Base-by-base conservation (phyloP, 2,329 filamentous ascomycete genomes). In the Aspergillus niger region DNA sequence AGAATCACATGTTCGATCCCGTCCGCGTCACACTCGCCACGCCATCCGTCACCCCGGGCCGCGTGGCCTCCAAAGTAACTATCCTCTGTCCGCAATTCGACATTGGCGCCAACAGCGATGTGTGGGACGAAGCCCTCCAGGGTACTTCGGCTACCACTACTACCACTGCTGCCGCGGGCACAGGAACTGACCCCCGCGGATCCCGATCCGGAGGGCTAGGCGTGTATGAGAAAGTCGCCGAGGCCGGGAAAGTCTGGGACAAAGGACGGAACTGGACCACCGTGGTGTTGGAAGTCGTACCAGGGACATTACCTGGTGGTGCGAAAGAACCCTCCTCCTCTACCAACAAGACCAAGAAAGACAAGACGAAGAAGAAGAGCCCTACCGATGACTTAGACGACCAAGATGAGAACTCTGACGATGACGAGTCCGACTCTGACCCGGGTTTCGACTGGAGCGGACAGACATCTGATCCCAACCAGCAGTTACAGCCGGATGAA, bases 231-330 rank as follows among this genome's bases (percentile, higher is more conserved):
- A 82, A 80, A 54, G 84, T 86, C 52, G 87, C 91, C 15, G 92
- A 96, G 75, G 91, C 91, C 0, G 95, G 94, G 55, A 98, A 98
- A 77, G 88, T 98, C n/a, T 99, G 92, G 91, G 93, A 97, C 65
- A 86, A 89, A 57, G 94, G 93, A 0, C 84, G 93, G 38, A 99
- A 98, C 75, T 97, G 93, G 91, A 95, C 95, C 15, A 95, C 89
- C 66, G 91, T 99, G 10, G 91, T 97, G 20, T 82, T 99, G 26
- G 95, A 99, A 74, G 89, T 99, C 13, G 86, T 97, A 86, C 93
- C 70, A 69, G 83, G 64, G 63, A 77, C 69, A 17, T 71, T 75
- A 49, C 76, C 72, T 3, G 72, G 70, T 17, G 70, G 73, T 57
- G 62, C 53, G 39, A 43, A 13, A 55, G 38, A 43, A 26, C 5